Evolutionary conservation across 768 basidiomycete species (phyloP).

Genomic region (Ramaria rubella): DNA sequence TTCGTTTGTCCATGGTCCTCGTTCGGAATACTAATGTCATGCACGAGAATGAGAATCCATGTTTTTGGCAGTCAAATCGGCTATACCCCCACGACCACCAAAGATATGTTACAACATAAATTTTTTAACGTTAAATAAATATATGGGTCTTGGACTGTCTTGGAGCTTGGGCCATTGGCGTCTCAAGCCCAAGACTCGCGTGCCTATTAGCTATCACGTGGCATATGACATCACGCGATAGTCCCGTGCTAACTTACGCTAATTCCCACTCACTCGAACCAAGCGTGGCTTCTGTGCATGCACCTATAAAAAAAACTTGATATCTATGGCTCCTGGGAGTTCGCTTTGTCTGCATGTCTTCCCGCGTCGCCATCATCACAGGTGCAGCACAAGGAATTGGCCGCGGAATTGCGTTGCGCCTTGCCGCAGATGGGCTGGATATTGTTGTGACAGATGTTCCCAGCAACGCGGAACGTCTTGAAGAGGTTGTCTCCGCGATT

Average conservation of each 20-base stretch:
- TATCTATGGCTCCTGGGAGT: too few relatives aligned
- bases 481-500: slow-evolving; percentile 12
- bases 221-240: not conserved
- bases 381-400: slow-evolving; percentile 28
- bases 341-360: too few relatives aligned
- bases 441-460: slow-evolving; percentile 27
- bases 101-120: too few relatives aligned
- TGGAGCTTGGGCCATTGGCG: not conserved
- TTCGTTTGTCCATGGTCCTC: too few relatives aligned
- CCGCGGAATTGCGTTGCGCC: slow-evolving; percentile 26
- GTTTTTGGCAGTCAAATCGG: too few relatives aligned
- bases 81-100: too few relatives aligned
- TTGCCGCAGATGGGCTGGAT: slow-evolving; percentile 29
- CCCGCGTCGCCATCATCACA: slow-evolving; percentile 30
- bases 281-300: not conserved
- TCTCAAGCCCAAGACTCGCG: not conserved
- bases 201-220: not conserved
- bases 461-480: slow-evolving; percentile 7
- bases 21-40: too few relatives aligned
- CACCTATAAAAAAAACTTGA: too few relatives aligned
- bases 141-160: too few relatives aligned
- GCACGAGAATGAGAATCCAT: too few relatives aligned
- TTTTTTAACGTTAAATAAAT: too few relatives aligned
- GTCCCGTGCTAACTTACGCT: not conserved
- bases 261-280: not conserved